phyloP scores from a whole-genome alignment of 164 flowering plant species.

The Nelumbo lutea region DNA sequence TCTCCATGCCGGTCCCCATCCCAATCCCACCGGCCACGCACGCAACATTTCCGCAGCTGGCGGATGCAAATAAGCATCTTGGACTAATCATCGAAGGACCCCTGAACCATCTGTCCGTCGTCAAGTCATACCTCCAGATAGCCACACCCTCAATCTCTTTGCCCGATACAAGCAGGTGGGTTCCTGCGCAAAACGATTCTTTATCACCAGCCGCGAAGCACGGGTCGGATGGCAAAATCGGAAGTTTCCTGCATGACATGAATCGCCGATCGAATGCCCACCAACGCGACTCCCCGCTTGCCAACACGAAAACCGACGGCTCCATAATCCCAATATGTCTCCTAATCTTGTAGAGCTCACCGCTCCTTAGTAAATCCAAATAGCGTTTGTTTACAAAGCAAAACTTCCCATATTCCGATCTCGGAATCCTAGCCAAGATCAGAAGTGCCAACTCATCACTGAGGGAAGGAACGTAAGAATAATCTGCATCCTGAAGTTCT shows the following conservation, averaged over 20 bases:
- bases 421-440: slow-evolving; percentile 59
- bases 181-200: slow-evolving; percentile 72
- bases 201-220: slow-evolving; percentile 59
- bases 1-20: slow-evolving; percentile 13
- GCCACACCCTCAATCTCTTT: slow-evolving; percentile 48
- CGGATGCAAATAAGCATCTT: slow-evolving; percentile 78
- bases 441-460: slow-evolving; percentile 51
- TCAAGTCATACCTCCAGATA: slow-evolving; percentile 68
- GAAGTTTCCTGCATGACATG: slow-evolving; percentile 41
- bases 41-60: slow-evolving; percentile 50
- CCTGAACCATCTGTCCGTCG: slow-evolving; percentile 48
- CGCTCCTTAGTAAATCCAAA: slow-evolving; percentile 30
- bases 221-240: slow-evolving; percentile 46
- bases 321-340: slow-evolving; percentile 40
- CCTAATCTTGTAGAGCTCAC: slow-evolving; percentile 56
- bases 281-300: slow-evolving; percentile 60
- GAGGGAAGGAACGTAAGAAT: slow-evolving; percentile 39
- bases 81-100: slow-evolving; percentile 67
- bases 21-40: slow-evolving; percentile 75
- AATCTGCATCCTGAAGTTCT: slow-evolving; percentile 88
- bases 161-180: slow-evolving; percentile 74
- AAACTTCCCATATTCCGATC: slow-evolving; percentile 53
- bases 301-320: slow-evolving; percentile 56
- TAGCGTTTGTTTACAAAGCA: slow-evolving; percentile 42
- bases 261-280: slow-evolving; percentile 51